Evolutionary conservation across 164 flowering plant genomes (phyloP), one percentile per base, ranked within the genome.

Genomic region (Macadamia integrifolia): DNA sequence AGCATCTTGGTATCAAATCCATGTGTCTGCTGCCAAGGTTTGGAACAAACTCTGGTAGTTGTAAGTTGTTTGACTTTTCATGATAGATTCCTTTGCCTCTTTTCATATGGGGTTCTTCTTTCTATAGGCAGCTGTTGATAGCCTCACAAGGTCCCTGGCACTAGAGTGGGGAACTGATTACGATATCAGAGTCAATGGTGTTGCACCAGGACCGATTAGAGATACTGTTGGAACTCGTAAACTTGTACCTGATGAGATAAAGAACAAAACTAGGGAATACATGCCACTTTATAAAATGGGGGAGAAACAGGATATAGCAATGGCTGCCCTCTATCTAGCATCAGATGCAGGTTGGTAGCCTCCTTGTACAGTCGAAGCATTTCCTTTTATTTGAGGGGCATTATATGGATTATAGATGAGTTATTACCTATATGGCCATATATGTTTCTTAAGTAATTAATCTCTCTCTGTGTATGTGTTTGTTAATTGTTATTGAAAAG

Each of bases 1-100:
- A 9, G 99, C 99, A 62, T 11, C 91, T 55, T 94, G 95, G 95
- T 94, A 94, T 77, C 99, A 94, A 73, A 86, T 92, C 71, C 96
- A 92, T 69, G 96, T 90, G 10, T 76, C 96, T 70, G 94, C 98
- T 28, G 98, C 96, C 30, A 92, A 92, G 98, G 98, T 90, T 71
- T 49, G 86, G 73, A 10, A 52, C 6, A 56, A 29, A 17, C 14
- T 49, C 1, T 42, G n/a, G 30, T 43, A 18, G 42, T 44, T 60
- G 57, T 53, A 12, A 18, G 66, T 31, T 53, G 44, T 65, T 58
- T 17, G 12, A 29, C 0, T 50, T 63, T 28, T 53, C 17, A 14
- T 53, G 57, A 1, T 1, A 59, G 12, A n/a, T 11, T 75, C 50
- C 32, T 66, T 62, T 12, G 1, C 5, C 0, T 35, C 23, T 23